Base-by-base conservation (phyloP, 2,329 filamentous ascomycete species). In the Colletotrichum somersetense region DNA sequence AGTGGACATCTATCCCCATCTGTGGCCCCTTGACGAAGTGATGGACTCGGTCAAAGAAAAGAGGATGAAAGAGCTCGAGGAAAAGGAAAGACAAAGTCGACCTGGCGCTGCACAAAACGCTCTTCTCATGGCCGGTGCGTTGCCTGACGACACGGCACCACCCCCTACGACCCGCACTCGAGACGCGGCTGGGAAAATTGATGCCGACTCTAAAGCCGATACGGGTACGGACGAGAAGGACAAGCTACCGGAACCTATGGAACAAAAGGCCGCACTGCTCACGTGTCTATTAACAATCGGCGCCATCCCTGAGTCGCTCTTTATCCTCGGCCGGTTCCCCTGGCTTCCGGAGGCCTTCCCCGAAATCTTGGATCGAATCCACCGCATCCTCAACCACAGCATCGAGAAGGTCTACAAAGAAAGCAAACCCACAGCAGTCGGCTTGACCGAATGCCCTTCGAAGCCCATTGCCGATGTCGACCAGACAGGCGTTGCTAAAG, bases 261-360 rank as follows among this genome's bases (percentile, higher is more conserved):
- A 98, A 76, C 96, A 98, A 78, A 99, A 99, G 81, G 91, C 96
- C 0, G 86, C 91, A 56, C 86, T 99, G 0, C 86, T 99, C 30
- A 94, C 92, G 74, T 95, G 95, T 76, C 86, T 99, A 20, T 88
- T 99, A 2, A 93, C 93, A 5, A 96, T 98, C 70, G 96, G 97
- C 52, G 96, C 96, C 38, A 87, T 99, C 44, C 96, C 96, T 0
- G 96, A 99, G 82, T 91, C 96, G 1, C 86, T 99, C 1, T 98
- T 96, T 80, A 93, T 99, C 67, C 88, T 98, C 10, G 96, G 96
- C 44, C 92, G 93, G 66, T 97, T 97, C 77, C 94, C 95, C 18
- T 99, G 96, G 95, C 88, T 99, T 59, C 89, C 94, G 14, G 95
- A 98, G 71, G 89, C 91, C 5, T 96, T 93, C 75, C 91, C 93